Evolutionary conservation across 805 yeast species (phyloP), one percentile per base, ranked within the genome.

Genomic region (Pichia deserticola): DNA sequence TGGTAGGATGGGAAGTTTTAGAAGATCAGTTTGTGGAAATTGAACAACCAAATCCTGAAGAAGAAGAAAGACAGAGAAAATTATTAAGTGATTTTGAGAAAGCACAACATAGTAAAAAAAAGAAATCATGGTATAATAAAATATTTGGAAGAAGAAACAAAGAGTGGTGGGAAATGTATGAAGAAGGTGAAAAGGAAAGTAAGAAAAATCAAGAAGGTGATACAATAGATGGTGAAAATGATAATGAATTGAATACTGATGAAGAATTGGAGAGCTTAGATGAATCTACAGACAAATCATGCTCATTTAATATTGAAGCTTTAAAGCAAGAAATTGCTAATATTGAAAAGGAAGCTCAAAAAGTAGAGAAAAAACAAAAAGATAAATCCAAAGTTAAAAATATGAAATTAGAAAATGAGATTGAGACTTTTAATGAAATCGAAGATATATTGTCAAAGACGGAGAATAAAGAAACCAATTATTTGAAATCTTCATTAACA

Each of bases 11-110:
- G 81, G 84, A 86, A 49, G 89, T 93, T 5, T 64, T 89, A 40
- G 79, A 84, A 54, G 99, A 93, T 51, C 96, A 90, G 63, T 93
- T 93, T 62, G 84, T 86, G 20, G 99, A 93, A 66, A 90, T 93
- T 57, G 97, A 90, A 63, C 97, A 92, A 61, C 95, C 97, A 0
- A 96, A 92, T 65, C 88, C 95, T 3, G 96, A 88, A 57, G 81
- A 84, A 59, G 77, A 80, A 28, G 89, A 89, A 56, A 79, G 92
- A 56, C 95, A 89, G 60, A 74, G 97, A 52, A 81, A 87, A 60
- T 72, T 93, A 59, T 76, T 93, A 11, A 72, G 74, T 50, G 99
- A 93, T 63, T 86, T 92, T 58, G 97, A 89, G 56, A 53, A 50
- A 29, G 58, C 58, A 6, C 54, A 53, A 32, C 30, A 42, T 42